phyloP scores from a whole-genome alignment of 345 rosid genomes.

The Viola odorata region DNA sequence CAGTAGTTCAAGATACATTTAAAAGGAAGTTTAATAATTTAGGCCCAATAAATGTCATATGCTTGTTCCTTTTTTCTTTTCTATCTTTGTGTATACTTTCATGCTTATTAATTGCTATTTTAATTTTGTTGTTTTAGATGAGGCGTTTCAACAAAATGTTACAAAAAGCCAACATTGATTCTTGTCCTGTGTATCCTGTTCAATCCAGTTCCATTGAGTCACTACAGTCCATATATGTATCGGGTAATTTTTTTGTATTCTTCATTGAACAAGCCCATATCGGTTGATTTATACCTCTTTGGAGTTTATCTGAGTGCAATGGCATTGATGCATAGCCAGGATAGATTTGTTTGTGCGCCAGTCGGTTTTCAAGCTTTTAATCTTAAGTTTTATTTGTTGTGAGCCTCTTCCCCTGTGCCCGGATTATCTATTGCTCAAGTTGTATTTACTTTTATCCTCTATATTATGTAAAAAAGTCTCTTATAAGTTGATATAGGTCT shows the following conservation, averaged over 20 bases:
- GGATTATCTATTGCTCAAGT: too few relatives aligned
- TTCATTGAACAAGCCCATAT: neutral
- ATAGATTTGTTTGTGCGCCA: neutral
- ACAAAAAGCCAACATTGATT: constrained; percentile 59
- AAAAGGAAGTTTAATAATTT: neutral
- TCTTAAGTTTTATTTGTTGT: too few relatives aligned
- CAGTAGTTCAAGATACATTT: too few relatives aligned
- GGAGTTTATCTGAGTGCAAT: neutral
- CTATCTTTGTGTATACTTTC: neutral
- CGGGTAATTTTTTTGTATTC: constrained; percentile 51
- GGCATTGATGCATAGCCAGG: neutral
- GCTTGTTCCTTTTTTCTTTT: neutral
- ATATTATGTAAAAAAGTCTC: too few relatives aligned
- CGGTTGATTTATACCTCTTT: neutral
- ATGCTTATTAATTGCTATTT: constrained; percentile 2
- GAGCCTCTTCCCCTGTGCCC: too few relatives aligned
- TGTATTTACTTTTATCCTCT: too few relatives aligned
- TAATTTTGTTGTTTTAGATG: constrained; percentile 41
- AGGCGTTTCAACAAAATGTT: constrained; percentile 67
- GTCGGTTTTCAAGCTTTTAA: too few relatives aligned
- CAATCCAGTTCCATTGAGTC: constrained; percentile 45
- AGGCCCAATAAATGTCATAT: neutral
- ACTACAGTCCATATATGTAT: constrained; percentile 35
- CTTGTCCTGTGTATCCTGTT: constrained; percentile 52
- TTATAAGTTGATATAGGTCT: too few relatives aligned